phyloP scores from a whole-genome alignment of 2,329 filamentous ascomycete species.

The Fusarium tricinctum region DNA sequence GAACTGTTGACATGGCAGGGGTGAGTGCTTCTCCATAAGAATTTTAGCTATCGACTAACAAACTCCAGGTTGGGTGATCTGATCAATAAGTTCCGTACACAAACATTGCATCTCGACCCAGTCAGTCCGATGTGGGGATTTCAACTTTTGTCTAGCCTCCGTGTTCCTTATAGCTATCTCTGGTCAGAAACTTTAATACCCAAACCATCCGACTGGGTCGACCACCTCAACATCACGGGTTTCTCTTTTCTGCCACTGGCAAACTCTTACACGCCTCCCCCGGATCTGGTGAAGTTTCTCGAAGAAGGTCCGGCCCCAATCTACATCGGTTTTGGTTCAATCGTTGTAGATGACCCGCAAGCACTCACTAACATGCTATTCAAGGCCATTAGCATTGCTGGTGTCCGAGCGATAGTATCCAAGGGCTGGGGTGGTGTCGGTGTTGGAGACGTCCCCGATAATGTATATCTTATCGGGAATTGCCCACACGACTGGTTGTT shows the following conservation, averaged over 20 bases:
- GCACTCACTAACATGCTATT: conserved; percentile 70
- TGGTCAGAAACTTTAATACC: conserved; percentile 78
- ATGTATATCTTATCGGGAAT: conserved; percentile 73
- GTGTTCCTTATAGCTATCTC: conserved; percentile 77
- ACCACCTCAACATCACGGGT: conserved; percentile 71
- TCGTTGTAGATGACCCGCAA: conserved; percentile 74
- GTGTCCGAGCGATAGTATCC: conserved; percentile 72
- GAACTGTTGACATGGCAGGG: conserved; percentile 84
- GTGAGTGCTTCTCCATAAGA: conserved; percentile 34
- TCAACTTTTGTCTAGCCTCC: conserved; percentile 71
- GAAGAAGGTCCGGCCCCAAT: conserved; percentile 70
- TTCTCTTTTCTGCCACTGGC: conserved; percentile 72
- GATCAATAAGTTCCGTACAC: conserved; percentile 77
- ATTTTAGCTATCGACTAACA: neutral
- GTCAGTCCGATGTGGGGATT: conserved; percentile 77
- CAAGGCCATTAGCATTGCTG: conserved; percentile 68
- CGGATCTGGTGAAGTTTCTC: conserved; percentile 68
- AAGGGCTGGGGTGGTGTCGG: conserved; percentile 76
- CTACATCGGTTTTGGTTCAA: conserved; percentile 77
- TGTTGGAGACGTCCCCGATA: conserved; percentile 60
- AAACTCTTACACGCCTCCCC: conserved; percentile 65
- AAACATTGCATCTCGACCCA: conserved; percentile 72
- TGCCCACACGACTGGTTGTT: conserved; percentile 78
- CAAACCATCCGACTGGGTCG: conserved; percentile 73
- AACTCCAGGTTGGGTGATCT: conserved; percentile 71